Conservation (phyloP, 129 eudicot species). For the Flaveria robusta region DNA sequence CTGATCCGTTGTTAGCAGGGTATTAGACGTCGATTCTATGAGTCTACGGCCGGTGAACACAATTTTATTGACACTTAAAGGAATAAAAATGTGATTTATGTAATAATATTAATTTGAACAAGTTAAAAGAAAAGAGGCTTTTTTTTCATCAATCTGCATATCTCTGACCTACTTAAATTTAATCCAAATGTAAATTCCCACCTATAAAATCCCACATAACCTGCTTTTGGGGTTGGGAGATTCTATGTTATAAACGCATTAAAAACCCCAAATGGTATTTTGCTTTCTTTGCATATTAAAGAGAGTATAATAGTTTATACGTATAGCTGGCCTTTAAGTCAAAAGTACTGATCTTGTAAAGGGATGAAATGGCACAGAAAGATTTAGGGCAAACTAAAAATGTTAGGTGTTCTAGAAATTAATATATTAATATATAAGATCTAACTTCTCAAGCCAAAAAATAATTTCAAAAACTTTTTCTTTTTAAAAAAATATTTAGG, state of each 20-base stretch:
- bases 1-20: too few relatives aligned
- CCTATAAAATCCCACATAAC: conserved; percentile 28
- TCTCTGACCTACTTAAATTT: conserved; percentile 21
- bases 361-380: too few relatives aligned
- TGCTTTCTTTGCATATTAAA: not conserved
- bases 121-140: conserved; percentile 16
- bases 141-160: conserved; percentile 15
- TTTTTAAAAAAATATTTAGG: not conserved
- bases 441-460: not conserved
- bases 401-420: too few relatives aligned
- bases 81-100: not conserved
- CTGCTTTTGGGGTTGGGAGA: conserved; percentile 26
- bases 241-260: conserved; percentile 16
- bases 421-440: not conserved
- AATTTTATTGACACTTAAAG: too few relatives aligned
- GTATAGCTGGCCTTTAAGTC: too few relatives aligned
- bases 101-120: not conserved
- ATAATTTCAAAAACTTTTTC: not conserved
- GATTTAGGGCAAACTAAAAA: too few relatives aligned
- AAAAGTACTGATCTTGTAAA: too few relatives aligned
- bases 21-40: too few relatives aligned
- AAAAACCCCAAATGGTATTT: not conserved
- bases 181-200: conserved; percentile 40
- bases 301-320: not conserved
- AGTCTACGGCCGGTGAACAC: too few relatives aligned